phyloP scores from a whole-genome alignment of 169 alveolate species.

The Plasmodium falciparum region DNA sequence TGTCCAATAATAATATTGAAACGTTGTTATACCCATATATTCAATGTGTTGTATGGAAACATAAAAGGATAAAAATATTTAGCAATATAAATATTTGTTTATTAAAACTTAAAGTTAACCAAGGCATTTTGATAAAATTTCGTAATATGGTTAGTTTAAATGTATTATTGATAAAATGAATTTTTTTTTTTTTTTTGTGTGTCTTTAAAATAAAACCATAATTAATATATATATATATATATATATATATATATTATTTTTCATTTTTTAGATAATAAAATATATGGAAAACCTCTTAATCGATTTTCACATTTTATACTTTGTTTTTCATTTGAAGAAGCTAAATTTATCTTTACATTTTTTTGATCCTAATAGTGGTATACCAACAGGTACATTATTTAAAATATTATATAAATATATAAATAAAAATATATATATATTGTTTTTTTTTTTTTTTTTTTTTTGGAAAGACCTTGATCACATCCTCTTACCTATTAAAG shows the following conservation, averaged over 20 bases:
- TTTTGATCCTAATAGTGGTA: conserved; percentile 4
- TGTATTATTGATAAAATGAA: background rate
- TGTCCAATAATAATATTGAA: conserved; percentile 2
- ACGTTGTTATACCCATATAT: conserved; percentile 24
- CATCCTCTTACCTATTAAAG: background rate
- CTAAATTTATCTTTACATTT: conserved; percentile 14
- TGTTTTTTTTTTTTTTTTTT: too few relatives aligned
- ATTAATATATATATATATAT: background rate
- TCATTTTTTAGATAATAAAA: conserved; percentile 20
- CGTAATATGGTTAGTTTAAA: conserved; percentile 21
- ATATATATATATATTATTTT: background rate
- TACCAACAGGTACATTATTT: conserved; percentile 17
- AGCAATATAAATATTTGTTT: conserved; percentile 34
- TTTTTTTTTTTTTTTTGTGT: background rate
- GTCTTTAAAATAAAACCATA: background rate
- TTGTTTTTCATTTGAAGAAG: conserved; percentile 8
- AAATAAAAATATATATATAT: background rate
- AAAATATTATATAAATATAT: background rate
- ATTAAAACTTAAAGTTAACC: conserved; percentile 21
- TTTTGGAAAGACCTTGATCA: too few relatives aligned
- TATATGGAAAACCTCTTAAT: conserved; percentile 35
- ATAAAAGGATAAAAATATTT: conserved; percentile 37
- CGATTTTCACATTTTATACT: conserved; percentile 52
- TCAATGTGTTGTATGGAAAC: conserved; percentile 31
- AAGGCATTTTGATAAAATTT: conserved; percentile 6